These are phyloP conservation scores for Triticum monococcum DNA, from an alignment of 176 grass and related monocot genomes.

Conservation along the genomic window DNA sequence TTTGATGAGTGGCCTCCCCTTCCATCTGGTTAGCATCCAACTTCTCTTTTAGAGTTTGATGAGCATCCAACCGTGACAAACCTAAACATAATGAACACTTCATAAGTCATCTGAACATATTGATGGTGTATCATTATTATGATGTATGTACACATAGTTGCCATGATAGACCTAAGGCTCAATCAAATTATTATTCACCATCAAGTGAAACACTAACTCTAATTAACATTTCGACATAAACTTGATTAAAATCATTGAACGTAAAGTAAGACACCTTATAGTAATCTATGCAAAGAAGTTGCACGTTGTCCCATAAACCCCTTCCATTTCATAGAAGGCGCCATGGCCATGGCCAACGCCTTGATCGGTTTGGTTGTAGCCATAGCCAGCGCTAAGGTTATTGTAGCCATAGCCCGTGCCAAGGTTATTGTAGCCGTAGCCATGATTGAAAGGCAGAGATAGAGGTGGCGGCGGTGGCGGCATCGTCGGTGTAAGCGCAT, in stretches of 20 bases:
- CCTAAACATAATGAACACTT: neutral
- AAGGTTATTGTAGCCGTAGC: neutral
- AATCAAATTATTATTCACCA: neutral
- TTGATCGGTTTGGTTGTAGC: neutral
- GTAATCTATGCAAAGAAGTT: constrained; percentile 16
- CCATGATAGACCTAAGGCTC: neutral
- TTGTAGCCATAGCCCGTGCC: neutral
- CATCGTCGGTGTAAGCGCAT: neutral
- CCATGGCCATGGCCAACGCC: constrained; percentile 5
- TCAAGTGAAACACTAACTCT: neutral
- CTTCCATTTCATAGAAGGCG: neutral
- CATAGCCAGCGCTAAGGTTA: neutral
- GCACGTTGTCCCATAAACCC: neutral
- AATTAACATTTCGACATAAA: neutral
- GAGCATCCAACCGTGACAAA: too few species aligned
- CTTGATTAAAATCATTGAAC: neutral
- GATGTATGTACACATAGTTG: neutral
- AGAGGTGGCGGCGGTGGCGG: neutral
- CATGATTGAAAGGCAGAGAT: neutral
- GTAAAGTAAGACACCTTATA: neutral
- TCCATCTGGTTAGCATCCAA: too few species aligned
- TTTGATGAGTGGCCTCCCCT: too few species aligned
- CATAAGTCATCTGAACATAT: neutral
- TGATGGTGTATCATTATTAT: neutral
- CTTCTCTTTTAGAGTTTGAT: too few species aligned